Evolutionary conservation across 345 rosid genomes (phyloP), one percentile per base, ranked within the genome.

Genomic region (Aurinia saxatilis): DNA sequence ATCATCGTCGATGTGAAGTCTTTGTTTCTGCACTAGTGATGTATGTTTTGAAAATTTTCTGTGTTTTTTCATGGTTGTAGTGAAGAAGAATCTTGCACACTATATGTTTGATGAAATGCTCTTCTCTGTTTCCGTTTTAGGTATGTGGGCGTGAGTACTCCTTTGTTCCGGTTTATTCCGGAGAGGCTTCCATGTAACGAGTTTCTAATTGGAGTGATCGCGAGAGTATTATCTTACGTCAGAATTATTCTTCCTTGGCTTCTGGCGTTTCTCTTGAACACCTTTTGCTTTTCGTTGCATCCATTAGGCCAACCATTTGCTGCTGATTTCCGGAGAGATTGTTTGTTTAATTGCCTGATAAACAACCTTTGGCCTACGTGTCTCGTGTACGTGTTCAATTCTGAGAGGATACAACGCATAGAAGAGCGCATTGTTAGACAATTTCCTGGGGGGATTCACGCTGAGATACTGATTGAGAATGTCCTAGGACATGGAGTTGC

Each of bases 181-280:
- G 42, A 58, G 34, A 50, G 66, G 39, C 73, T 68, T 41, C n/a
- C 73, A 11, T 40, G 39, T 11, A 1, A 31, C 15, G 73, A 68
- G 29, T 50, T 60, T 31, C 33, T 68, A 1, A 16, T 41, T 1
- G 66, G 45, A 10, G 12, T 59, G 29, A 29, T 44, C 7, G 3
- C 12, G 9, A 68, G 58, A 68, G 46, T 10, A 13, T 9, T 3
- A 23, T 50, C 35, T 37, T 49, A 18, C 34, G 0, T 39, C 27
- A 50, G 38, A 1, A 0, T 41, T 40, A 2, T 23, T 17, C 8
- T 41, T 59, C 50, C 52, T 59, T 68, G 52, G 66, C 11, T 68
- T 10, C 8, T 31, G 36, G 13, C 51, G 49, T 7, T 59, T 19
- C 65, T 60, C 50, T 41, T 67, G 68, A n/a, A n/a, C n/a, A n/a